Evolutionary conservation across 345 rosid genomes (phyloP), one percentile per base, ranked within the genome.

Genomic region (Mercurialis annua): DNA sequence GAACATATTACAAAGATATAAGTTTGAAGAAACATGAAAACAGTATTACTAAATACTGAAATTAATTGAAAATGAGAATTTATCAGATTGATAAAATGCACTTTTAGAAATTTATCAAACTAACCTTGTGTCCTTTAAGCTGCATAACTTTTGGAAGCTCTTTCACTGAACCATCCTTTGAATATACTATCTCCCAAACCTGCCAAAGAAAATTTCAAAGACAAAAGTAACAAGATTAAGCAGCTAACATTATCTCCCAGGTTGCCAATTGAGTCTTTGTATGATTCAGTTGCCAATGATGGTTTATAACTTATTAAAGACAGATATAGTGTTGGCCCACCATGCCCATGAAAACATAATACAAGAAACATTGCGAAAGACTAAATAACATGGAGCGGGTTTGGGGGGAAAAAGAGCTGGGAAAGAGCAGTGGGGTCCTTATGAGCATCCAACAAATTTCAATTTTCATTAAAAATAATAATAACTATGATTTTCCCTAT

Each of bases 151-250:
- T 94, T 77, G 81, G 58, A 68, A 94, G 84, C 75, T 88, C 98
- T 88, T 86, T 94, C 59, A 94, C 97, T 15, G 89, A 92, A 64
- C 99, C 97, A 82, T 94, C 98, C 85, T 92, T 94, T 66, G 80
- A 75, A 79, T 92, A 94, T 20, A 90, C 89, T 77, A 94, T 82
- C 86, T 94, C 98, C 99, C 99, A 94, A 42, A 94, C 90, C 99
- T 94, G 83, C 30, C 65, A 66, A 66, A 61, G 36, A 54, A 40
- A 49, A 66, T 56, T 42, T 47, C 24, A 36, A 71, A 36, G 48
- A 70, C 59, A 63, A 62, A 21, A 65, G 61, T 63, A 24, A 18
- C 18, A 67, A 65, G 75, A 40, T 38, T 58, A 42, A n/a, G 44
- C 38, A 47, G 64, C 56, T 58, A 21, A 16, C 0, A 34, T 47